phyloP scores from a whole-genome alignment of 1,284 basidiomycete genomes.

The Sphagnurus paluster region DNA sequence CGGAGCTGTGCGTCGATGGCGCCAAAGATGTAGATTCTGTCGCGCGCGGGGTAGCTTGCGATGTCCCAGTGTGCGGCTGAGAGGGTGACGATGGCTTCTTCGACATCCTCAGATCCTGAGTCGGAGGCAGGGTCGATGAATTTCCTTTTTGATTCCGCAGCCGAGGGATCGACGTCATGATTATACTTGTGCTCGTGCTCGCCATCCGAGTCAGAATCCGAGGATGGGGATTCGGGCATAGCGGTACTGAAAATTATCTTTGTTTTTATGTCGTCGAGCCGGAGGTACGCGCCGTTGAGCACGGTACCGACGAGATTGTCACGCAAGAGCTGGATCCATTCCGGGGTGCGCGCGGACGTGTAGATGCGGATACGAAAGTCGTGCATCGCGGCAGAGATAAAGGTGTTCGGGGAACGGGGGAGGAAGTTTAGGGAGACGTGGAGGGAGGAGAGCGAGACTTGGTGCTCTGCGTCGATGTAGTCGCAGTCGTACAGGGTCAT shows the following conservation, averaged over 20 bases:
- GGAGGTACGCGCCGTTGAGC: conserved; percentile 38
- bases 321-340: conserved; percentile 36
- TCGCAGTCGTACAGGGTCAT: conserved; percentile 29
- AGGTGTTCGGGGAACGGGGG: conserved; percentile 37
- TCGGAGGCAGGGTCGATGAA: neutral
- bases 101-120: conserved; percentile 10
- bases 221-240: conserved; percentile 7
- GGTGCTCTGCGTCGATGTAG: conserved; percentile 30
- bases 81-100: conserved; percentile 32
- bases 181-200: neutral
- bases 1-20: conserved; percentile 37
- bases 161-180: neutral
- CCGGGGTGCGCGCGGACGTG: conserved; percentile 35
- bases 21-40: conserved; percentile 41
- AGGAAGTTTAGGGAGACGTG: conserved; percentile 38
- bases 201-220: conserved; percentile 13
- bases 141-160: too few species aligned
- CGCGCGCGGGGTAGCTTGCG: conserved; percentile 27
- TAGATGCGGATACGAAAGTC: conserved; percentile 37
- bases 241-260: conserved; percentile 28
- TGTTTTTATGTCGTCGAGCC: conserved; percentile 38
- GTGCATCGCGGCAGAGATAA: conserved; percentile 33
- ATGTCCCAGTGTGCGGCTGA: conserved; percentile 36
- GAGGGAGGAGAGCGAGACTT: conserved; percentile 29
- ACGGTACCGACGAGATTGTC: conserved; percentile 38